A percentile compares a stretch with the other conserved stretches of the same genome.
Evolutionary conservation across 805 yeast genomes (phyloP).

Genomic region (Cyberlindnera petersonii): DNA sequence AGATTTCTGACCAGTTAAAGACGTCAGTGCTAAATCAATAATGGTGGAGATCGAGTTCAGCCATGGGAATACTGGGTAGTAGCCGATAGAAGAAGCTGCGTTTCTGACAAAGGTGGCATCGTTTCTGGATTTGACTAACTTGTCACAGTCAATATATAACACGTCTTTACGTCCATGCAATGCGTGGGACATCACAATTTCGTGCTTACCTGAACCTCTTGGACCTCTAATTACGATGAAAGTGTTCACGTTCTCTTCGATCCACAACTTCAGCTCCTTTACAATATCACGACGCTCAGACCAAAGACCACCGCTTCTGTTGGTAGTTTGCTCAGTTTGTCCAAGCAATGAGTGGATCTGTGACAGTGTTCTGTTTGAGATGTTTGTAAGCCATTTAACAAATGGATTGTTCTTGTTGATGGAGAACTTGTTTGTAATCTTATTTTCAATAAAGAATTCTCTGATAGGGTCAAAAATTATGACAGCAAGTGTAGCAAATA

Average conservation of each 20-base stretch:
- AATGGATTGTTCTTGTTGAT: conserved; percentile 43
- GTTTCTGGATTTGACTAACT: conserved; percentile 64
- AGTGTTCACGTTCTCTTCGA: conserved; percentile 85
- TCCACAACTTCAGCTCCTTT: conserved; percentile 69
- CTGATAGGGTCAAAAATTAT: conserved; percentile 90
- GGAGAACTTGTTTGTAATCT: conserved; percentile 58
- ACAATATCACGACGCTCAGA: conserved; percentile 65
- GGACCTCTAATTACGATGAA: conserved; percentile 92
- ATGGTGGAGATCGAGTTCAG: conserved; percentile 72
- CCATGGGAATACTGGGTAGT: conserved; percentile 94
- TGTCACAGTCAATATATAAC: conserved; percentile 75
- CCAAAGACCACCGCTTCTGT: conserved; percentile 47
- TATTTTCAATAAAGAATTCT: conserved; percentile 69
- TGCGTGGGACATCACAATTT: conserved; percentile 65
- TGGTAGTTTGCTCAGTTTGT: conserved; percentile 23
- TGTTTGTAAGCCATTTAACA: conserved; percentile 34
- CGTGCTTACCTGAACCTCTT: conserved; percentile 90
- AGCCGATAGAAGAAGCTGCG: conserved; percentile 77
- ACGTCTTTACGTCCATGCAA: conserved; percentile 57
- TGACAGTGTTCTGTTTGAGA: conserved; percentile 29
- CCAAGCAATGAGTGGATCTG: conserved; percentile 35
- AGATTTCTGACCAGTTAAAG: conserved; percentile 90
- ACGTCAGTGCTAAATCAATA: conserved; percentile 81
- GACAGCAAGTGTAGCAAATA: conserved; percentile 78
- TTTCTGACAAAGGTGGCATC: conserved; percentile 65